Evolutionary conservation across 371 early-diverging fungal species (phyloP), one percentile per base, ranked within the genome.

Genomic region (Blastocladiella emersonii): DNA sequence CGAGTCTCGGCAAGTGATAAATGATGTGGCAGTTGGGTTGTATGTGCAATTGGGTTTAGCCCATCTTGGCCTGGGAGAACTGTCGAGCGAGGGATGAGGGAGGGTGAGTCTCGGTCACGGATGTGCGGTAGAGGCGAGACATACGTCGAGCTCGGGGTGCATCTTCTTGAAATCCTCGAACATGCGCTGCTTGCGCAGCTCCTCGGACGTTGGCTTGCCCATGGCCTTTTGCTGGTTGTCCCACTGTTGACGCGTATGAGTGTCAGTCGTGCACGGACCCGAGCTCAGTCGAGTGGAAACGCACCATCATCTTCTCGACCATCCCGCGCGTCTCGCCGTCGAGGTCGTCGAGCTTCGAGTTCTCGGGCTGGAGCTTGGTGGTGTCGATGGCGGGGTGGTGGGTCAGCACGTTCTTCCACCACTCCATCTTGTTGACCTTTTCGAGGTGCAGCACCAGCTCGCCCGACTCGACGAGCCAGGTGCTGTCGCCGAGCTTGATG

Each of bases 401-500:
- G 23, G 82, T 79, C 7, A 92, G 80, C 30, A 92, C 92, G 71
- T 85, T 80, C 69, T 88, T 84, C 95, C 95, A 94, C 95, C 95
- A 94, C 66, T 91, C 85, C 76, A 80, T 79, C 41, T 80, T 72
- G 68, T 90, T 91, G 36, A 76, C 66, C 71, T 93, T 93, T 72
- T 93, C 94, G 60, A 93, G 69, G 62, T 91, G 89, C 36, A 93
- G 78, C 19, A 74, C 64, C 13, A 93, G 67, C 72, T 89, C 88
- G 37, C 83, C 76, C 68, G 78, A 80, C 65, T 87, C 88, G 62
- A 93, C 49, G 17, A 84, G 78, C 94, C 94, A 93, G 2, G 90
- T 90, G 49, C 83, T 82, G 53, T 93, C 93, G 41, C 92, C 93
- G 15, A 85, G 61, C 64, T 83, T 83, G 63, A 93, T 73, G 10